phyloP scores from a whole-genome alignment of 176 grass and related monocot species.

The Neostapfia colusana region DNA sequence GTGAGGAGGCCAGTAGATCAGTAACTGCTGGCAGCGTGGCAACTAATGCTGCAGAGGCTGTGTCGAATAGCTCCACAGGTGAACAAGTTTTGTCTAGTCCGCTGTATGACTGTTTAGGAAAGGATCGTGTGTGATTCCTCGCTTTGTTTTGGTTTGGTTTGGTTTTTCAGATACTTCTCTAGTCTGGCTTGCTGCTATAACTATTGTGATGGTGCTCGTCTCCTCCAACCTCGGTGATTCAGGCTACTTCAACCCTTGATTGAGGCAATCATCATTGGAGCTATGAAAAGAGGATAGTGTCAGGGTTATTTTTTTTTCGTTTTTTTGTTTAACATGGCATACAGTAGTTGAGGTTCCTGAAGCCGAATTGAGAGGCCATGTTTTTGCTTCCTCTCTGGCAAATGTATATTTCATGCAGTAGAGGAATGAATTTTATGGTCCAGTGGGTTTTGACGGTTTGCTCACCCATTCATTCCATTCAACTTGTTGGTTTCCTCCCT shows the following conservation, averaged over 20 bases:
- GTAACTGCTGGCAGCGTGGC: neutral
- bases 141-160: conserved; percentile 10
- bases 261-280: neutral
- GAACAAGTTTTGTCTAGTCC: neutral
- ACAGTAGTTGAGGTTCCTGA: neutral
- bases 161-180: conserved; percentile 59
- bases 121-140: neutral
- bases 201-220: conserved; percentile 61
- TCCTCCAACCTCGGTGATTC: conserved; percentile 69
- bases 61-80: conserved; percentile 53
- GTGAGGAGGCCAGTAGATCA: neutral
- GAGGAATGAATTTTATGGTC: neutral
- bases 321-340: neutral
- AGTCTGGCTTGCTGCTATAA: conserved; percentile 78
- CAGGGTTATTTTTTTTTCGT: neutral
- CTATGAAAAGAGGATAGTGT: neutral
- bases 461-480: neutral
- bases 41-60: conserved; percentile 27
- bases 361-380: neutral
- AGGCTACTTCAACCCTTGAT: conserved; percentile 80
- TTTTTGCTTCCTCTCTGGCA: neutral
- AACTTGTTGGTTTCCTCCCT: no score
- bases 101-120: neutral
- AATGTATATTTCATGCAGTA: neutral
- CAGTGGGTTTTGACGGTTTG: neutral